Conservation (phyloP, 768 basidiomycete species). For the Mycena alexandri region DNA sequence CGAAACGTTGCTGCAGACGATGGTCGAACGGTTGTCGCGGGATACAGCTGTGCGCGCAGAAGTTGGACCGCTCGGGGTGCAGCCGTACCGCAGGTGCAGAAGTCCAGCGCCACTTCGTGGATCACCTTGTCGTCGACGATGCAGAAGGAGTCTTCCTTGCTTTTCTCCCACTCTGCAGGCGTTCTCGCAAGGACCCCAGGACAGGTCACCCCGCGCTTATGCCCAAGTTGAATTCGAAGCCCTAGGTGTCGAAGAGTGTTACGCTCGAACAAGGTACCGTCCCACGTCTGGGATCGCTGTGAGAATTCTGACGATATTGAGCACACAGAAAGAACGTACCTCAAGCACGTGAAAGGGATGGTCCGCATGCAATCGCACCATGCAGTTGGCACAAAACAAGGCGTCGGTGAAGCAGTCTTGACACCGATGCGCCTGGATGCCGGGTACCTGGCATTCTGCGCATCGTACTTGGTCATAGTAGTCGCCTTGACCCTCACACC, state of each 20-base stretch:
- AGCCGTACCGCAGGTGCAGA: constrained; percentile 46
- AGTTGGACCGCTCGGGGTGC: constrained; percentile 46
- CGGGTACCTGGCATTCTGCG: background rate
- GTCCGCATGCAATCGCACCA: background rate
- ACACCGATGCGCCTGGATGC: background rate
- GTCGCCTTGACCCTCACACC: constrained; percentile 1
- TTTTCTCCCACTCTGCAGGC: constrained; percentile 6
- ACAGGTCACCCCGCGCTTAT: constrained; percentile 36
- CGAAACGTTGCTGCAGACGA: constrained; percentile 47
- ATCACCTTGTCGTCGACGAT: constrained; percentile 43
- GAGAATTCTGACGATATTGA: too few species aligned
- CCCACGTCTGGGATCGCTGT: background rate
- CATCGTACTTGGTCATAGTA: background rate
- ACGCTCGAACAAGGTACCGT: constrained; percentile 19
- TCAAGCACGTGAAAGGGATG: constrained; percentile 10
- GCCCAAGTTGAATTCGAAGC: constrained; percentile 42
- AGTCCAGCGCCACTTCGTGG: constrained; percentile 47
- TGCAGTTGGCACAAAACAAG: background rate
- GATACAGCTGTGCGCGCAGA: constrained; percentile 46
- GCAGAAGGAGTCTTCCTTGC: constrained; percentile 40
- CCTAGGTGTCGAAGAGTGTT: constrained; percentile 32
- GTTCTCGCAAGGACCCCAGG: background rate
- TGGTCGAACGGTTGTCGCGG: constrained; percentile 46
- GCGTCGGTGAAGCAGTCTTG: constrained; percentile 11
- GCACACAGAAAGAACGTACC: background rate